Evolutionary conservation across 805 yeast genomes (phyloP).

Genomic region (Candida mattraensis): DNA sequence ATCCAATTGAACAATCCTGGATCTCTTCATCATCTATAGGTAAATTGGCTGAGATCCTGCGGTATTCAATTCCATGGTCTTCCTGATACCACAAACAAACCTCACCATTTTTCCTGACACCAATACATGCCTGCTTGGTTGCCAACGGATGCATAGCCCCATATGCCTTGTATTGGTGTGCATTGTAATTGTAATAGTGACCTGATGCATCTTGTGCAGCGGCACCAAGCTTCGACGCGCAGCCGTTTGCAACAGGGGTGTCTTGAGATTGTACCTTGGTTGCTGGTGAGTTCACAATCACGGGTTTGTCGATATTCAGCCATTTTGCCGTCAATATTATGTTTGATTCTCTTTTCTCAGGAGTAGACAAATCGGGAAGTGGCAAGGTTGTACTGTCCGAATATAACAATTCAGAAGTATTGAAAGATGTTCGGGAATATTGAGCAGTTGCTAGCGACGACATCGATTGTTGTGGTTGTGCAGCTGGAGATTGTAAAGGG

Average conservation of each 20-base stretch:
- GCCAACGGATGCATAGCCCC: conserved; percentile 69
- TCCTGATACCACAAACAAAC: conserved; percentile 63
- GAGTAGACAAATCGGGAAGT: conserved; percentile 25
- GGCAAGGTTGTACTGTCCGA: conserved; percentile 36
- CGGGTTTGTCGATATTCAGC: conserved; percentile 72
- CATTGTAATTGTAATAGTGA: conserved; percentile 50
- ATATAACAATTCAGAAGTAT: conserved; percentile 47
- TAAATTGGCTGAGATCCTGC: conserved; percentile 33
- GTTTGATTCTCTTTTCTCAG: conserved; percentile 22
- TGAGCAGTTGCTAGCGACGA: conserved; percentile 32
- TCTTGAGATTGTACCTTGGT: conserved; percentile 32
- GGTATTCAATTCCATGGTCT: conserved; percentile 59
- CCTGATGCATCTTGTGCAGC: conserved; percentile 35
- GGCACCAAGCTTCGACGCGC: conserved; percentile 37
- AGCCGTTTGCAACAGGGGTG: conserved; percentile 32
- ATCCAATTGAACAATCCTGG: conserved; percentile 50
- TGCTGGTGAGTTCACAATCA: conserved; percentile 61
- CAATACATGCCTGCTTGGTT: conserved; percentile 69
- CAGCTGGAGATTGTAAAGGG: conserved; percentile 12
- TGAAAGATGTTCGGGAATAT: conserved; percentile 38
- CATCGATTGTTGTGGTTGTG: conserved; percentile 7
- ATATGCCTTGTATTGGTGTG: conserved; percentile 55
- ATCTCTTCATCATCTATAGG: conserved; percentile 34
- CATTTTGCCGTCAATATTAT: conserved; percentile 58
- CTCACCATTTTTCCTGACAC: conserved; percentile 62